Evolutionary conservation across 2,329 filamentous ascomycete species (phyloP), one percentile per base, ranked within the genome.

Genomic region (Teratosphaeria pseudoeucalypti): DNA sequence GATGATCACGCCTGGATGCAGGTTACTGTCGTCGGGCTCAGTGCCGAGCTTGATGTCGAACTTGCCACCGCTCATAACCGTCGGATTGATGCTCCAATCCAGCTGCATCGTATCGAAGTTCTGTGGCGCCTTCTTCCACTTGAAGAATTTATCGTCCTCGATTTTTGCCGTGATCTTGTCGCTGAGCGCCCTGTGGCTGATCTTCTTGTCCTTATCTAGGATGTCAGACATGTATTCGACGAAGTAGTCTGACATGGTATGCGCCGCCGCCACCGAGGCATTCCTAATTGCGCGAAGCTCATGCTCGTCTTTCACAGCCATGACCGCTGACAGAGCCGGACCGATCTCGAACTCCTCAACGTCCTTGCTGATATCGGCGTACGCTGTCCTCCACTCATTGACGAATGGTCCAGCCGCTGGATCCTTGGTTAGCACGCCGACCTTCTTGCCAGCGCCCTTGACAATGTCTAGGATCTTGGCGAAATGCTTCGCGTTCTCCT

Each of bases 211-310:
- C 66, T 92, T 88, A 71, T 99, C 94, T 61, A 99, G 84, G 57
- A 97, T 88, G 67, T 89, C 88, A 56, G 92, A 96, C 92, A 99
- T 97, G 73, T 96, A 92, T 71, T 99, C 94, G 65, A 99, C 86
- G 73, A 97, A 97, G 75, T 94, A 99, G 61, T 92, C 90, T 56
- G 90, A 90, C 86, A 97, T 95, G 61, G 97, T 80, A 60, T 91
- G 92, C 65, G 95, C 92, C 67, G 92, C 96, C 54, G 94, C 92
- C 71, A 94, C 89, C 58, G 94, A 94, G 4, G 92, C 91, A 66
- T 92, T 95, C 71, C 95, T 87, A 82, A 99, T 96, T 11, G 90
- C 87, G 65, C 92, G 89, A 66, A 99, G 80, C 76, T 99, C 94
- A 69, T 87, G 88, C 74, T 96, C 92, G 71, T 97, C 94, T 76